A percentile compares a stretch with the other conserved stretches of the same genome.
Conservation (phyloP, 129 eudicot species). For the Glebionis coronaria region DNA sequence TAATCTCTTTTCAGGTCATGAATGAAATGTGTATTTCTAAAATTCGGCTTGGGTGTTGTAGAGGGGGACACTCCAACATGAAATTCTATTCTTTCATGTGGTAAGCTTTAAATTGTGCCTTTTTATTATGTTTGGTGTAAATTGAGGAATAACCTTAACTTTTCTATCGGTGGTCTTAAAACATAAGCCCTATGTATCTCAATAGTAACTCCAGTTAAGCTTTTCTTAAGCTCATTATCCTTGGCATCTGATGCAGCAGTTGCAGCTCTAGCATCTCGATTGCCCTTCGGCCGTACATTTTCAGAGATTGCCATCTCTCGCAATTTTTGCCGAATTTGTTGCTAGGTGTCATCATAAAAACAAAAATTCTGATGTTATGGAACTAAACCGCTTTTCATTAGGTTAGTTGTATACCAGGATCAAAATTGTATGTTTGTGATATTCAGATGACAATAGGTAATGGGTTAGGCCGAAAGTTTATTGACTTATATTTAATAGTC, state of each 20-base stretch:
- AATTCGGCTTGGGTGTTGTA: constrained; percentile 58
- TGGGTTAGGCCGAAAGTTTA: too few species aligned
- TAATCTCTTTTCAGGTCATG: constrained; percentile 49
- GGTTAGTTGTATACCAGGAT: neutral
- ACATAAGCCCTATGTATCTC: constrained; percentile 70
- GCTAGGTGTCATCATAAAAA: constrained; percentile 42
- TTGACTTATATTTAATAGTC: too few species aligned
- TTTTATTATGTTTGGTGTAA: neutral
- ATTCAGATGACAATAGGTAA: neutral
- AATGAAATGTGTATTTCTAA: constrained; percentile 50
- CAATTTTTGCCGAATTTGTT: constrained; percentile 58
- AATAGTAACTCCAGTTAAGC: constrained; percentile 55
- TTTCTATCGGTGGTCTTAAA: constrained; percentile 63
- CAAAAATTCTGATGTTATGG: neutral
- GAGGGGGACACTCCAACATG: constrained; percentile 53
- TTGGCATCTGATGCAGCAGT: constrained; percentile 59
- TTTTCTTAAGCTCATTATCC: constrained; percentile 53
- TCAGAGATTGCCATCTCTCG: constrained; percentile 61
- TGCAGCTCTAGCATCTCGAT: constrained; percentile 52
- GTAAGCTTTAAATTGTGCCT: constrained; percentile 2
- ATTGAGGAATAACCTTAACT: constrained; percentile 49
- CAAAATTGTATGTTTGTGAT: neutral
- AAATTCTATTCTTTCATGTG: constrained; percentile 7
- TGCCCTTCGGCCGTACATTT: constrained; percentile 32
- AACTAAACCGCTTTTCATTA: neutral